Evolutionary conservation across 192 early-diverging fungal species (phyloP).

Genomic region (Entophlyctis luteolus): DNA sequence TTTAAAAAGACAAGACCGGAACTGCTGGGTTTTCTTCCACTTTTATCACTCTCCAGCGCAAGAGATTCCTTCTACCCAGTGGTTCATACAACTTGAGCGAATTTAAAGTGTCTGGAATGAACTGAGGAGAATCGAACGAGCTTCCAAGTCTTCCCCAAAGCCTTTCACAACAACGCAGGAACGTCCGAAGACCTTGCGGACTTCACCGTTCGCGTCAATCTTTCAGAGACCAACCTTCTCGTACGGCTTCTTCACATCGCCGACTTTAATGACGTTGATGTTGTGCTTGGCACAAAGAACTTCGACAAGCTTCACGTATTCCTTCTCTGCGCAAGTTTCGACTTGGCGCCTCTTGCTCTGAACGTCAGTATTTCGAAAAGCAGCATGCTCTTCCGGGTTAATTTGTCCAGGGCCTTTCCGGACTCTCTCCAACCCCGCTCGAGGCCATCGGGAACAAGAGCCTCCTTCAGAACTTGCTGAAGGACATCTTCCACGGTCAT

Average conservation of each 20-base stretch:
- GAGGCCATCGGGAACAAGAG: constrained; percentile 93
- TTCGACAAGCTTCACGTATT: constrained; percentile 93
- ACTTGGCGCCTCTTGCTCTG: constrained; percentile 67
- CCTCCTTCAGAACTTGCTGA: constrained; percentile 93
- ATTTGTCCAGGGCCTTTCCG: constrained; percentile 95
- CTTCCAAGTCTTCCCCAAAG: constrained; percentile 98
- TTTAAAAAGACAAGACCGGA: too few species aligned
- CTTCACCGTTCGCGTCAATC: constrained; percentile 97
- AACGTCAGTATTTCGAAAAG: background rate
- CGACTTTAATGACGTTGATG: constrained; percentile 97
- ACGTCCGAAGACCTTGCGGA: constrained; percentile 94
- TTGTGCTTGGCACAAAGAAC: constrained; percentile 97
- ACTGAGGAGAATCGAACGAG: constrained; percentile 85
- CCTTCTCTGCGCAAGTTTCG: constrained; percentile 93
- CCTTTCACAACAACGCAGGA: constrained; percentile 95
- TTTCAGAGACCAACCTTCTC: constrained; percentile 99
- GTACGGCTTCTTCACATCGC: constrained; percentile 96
- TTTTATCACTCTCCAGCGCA: background rate
- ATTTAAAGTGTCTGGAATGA: constrained; percentile 22
- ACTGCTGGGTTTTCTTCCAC: background rate
- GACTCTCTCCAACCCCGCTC: constrained; percentile 95
- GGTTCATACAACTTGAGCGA: too few species aligned
- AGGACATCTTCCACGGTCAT: constrained; percentile 93
- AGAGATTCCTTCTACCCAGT: background rate
- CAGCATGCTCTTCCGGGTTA: constrained; percentile 1